Conservation (phyloP, 2,329 filamentous ascomycete species). For the Aspergillus ruber region DNA sequence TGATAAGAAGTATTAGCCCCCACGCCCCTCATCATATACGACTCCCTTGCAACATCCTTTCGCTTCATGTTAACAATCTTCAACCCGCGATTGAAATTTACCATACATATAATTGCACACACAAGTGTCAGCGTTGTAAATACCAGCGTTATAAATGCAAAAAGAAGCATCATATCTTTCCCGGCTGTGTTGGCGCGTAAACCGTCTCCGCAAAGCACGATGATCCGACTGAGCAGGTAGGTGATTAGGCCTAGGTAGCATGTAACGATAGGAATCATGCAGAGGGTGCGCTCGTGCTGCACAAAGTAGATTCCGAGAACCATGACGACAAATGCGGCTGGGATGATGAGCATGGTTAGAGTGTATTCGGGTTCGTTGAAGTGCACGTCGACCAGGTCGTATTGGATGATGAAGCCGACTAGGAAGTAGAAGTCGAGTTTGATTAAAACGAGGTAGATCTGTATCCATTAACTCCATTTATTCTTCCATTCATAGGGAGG, state of each 20-base stretch:
- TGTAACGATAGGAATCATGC: conserved; percentile 6
- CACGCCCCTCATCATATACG: no score
- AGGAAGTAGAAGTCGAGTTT: conserved; percentile 13
- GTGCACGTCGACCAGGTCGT: conserved; percentile 14
- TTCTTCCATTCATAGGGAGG: no score
- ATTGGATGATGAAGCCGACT: conserved; percentile 15
- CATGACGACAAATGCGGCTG: conserved; percentile 9
- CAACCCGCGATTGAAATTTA: conserved; percentile 11
- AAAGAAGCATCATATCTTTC: conserved; percentile 13
- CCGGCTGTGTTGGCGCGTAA: conserved; percentile 3
- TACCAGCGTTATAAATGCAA: conserved; percentile 7
- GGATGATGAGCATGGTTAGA: conserved; percentile 12
- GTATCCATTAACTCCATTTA: neutral
- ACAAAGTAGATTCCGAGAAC: conserved; percentile 9
- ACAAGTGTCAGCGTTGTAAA: conserved; percentile 5
- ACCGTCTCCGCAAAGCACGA: conserved; percentile 6
- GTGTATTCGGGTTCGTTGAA: conserved; percentile 13
- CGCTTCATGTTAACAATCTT: conserved; percentile 1
- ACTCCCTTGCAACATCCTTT: no score
- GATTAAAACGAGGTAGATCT: conserved; percentile 13
- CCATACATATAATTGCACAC: conserved; percentile 6
- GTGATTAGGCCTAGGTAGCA: conserved; percentile 8
- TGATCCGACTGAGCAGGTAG: conserved; percentile 11
- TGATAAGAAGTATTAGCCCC: no score
- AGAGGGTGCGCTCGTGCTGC: conserved; percentile 5